These are phyloP conservation scores for Daldinia childiae DNA, from an alignment of 495 filamentous ascomycete genomes.

Conservation along the genomic window DNA sequence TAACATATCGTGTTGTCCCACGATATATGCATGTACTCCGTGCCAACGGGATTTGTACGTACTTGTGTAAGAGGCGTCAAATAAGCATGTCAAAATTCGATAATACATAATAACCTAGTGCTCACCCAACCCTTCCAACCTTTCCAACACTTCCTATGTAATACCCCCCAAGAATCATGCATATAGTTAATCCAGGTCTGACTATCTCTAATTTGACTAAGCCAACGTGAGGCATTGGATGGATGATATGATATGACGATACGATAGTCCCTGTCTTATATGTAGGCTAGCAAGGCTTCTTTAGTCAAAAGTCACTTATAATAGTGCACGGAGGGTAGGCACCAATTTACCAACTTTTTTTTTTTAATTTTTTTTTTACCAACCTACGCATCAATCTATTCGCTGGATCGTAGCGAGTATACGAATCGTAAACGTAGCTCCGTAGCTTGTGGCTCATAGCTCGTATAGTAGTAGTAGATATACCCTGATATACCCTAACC, in stretches of 20 bases:
- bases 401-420: constrained; percentile 13
- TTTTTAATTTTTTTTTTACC: too few relatives aligned
- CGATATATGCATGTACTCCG: constrained; percentile 37
- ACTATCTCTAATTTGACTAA: constrained; percentile 34
- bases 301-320: constrained; percentile 24
- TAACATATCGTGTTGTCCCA: constrained; percentile 9
- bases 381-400: not conserved
- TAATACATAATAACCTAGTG: constrained; percentile 30
- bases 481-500: constrained; percentile 1
- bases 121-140: constrained; percentile 25
- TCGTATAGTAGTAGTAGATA: constrained; percentile 15
- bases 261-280: constrained; percentile 19
- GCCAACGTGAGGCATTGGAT: constrained; percentile 23
- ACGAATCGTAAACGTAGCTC: constrained; percentile 8
- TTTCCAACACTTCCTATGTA: not conserved
- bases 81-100: constrained; percentile 30
- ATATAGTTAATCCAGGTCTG: constrained; percentile 30
- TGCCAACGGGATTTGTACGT: constrained; percentile 33
- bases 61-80: constrained; percentile 25
- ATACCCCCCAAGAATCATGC: constrained; percentile 28
- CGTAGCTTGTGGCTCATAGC: constrained; percentile 4
- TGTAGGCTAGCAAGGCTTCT: constrained; percentile 20
- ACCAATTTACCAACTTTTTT: too few relatives aligned
- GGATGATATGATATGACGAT: constrained; percentile 39
- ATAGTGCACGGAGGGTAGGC: not conserved